Evolutionary conservation across 148 eudicot genomes (phyloP), one percentile per base, ranked within the genome.

Genomic region (Fagopyrum esculentum): DNA sequence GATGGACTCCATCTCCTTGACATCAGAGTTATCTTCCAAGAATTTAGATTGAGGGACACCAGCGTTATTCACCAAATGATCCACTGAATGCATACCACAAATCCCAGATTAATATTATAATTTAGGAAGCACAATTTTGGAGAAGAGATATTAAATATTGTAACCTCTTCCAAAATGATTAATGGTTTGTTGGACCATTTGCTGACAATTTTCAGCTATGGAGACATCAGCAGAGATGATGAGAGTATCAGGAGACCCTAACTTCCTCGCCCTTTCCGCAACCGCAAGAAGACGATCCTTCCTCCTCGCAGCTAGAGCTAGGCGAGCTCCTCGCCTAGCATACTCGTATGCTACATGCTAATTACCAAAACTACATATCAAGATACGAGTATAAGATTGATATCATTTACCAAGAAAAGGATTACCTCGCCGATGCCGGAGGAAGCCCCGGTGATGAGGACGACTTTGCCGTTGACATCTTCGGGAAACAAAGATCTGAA

Each of bases 241-340:
- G 54, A 81, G 43, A 6, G 78, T 80, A 63, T 78, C 73, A 0
- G 84, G 81, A 5, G 84, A 78, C 16, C 84, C 84, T 0, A 77
- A 71, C 26, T 29, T 52, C 8, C 47, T 74, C 6, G 81, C 84
- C 15, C 0, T 63, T 9, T 81, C 55, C 0, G 84, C 81, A 5
- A 81, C 81, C 22, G 19, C 40, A 22, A 40, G 15, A 15, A 81
- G 76, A 1, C 77, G 78, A 2, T 72, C 30, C 63, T 75, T 61
- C 76, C 84, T 78, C 51, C 84, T 74, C 5, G 84, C 84, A 26
- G 63, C 78, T 22, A 81, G 30, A 1, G 40, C 84, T 16, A 81
- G 55, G 12, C 48, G 72, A 46, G 83, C 83, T 77, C 78, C 40
- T 35, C 40, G 40, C 40, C 40, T 35, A 35, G 40, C 40, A 35